Percentiles rank a stretch among this genome's conserved stretches.
Conservation (phyloP, 2,329 filamentous ascomycete species). For the Lasiodiplodia gonubiensis region DNA sequence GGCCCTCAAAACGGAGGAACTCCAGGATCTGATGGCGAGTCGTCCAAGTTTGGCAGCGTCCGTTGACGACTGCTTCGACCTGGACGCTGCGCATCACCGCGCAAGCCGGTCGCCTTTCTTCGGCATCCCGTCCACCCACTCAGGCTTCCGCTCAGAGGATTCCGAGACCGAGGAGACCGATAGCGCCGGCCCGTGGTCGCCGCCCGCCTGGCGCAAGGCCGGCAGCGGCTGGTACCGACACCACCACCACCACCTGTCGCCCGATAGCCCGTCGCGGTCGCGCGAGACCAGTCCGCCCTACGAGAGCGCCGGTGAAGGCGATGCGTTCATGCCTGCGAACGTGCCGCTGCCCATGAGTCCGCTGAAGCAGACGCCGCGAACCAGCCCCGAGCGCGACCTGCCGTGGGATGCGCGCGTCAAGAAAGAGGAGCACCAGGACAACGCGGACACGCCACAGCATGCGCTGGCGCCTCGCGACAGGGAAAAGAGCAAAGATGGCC, state of each 20-base stretch:
- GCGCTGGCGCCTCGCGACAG: constrained; percentile 34
- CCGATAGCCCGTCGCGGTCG: constrained; percentile 58
- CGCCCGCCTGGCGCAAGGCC: constrained; percentile 67
- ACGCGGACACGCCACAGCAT: constrained; percentile 34
- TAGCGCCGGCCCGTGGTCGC: constrained; percentile 64
- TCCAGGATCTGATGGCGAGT: constrained; percentile 13
- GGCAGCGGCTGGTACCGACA: constrained; percentile 64
- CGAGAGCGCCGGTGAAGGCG: constrained; percentile 60
- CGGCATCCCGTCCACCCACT: constrained; percentile 64
- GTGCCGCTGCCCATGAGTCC: constrained; percentile 67
- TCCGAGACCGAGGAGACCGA: constrained; percentile 53
- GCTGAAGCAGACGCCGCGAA: constrained; percentile 59
- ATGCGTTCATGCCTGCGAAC: constrained; percentile 59
- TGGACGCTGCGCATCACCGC: constrained; percentile 42
- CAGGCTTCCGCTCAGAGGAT: constrained; percentile 65
- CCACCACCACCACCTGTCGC: constrained; percentile 37
- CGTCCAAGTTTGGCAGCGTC: constrained; percentile 46
- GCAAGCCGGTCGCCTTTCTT: constrained; percentile 57
- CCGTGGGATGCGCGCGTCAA: constrained; percentile 37
- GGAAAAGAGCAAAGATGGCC: constrained; percentile 36
- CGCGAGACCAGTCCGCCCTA: constrained; percentile 65
- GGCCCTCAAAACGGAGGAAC: constrained; percentile 23
- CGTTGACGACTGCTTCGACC: constrained; percentile 47
- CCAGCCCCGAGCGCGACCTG: constrained; percentile 55
- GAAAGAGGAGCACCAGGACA: constrained; percentile 33